phyloP scores from a whole-genome alignment of 345 rosid species.

The Aethionema arabicum region DNA sequence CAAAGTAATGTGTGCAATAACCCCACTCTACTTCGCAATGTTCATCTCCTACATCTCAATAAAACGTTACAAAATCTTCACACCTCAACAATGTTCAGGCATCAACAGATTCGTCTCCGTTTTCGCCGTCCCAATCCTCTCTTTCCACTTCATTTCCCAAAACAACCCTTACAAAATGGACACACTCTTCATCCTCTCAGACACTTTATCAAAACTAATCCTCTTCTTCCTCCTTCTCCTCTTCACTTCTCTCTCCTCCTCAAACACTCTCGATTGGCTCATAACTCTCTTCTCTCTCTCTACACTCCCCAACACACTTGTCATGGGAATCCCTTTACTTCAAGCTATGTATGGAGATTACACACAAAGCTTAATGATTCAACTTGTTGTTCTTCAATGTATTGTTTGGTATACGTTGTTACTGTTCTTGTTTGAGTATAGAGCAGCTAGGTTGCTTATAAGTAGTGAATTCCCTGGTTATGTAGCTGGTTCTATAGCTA shows the following conservation, averaged over 20 bases:
- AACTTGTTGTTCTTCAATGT: conserved; percentile 53
- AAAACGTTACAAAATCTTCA: conserved; percentile 95
- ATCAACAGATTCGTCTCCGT: conserved; percentile 98
- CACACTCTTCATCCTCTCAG: conserved; percentile 49
- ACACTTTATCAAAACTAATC: conserved; percentile 46
- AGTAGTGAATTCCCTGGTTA: conserved; percentile 50
- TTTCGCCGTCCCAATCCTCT: conserved; percentile 93
- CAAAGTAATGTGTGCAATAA: conserved; percentile 96
- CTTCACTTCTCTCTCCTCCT: conserved; percentile 40
- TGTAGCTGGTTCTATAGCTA: conserved; percentile 46
- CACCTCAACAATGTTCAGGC: conserved; percentile 94
- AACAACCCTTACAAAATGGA: conserved; percentile 55
- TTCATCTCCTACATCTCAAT: conserved; percentile 89
- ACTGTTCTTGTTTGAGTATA: conserved; percentile 51
- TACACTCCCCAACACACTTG: conserved; percentile 54
- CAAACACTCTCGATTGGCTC: conserved; percentile 51
- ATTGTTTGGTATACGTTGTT: conserved; percentile 54
- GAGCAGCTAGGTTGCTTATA: conserved; percentile 50
- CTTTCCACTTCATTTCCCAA: conserved; percentile 71
- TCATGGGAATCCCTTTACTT: conserved; percentile 59
- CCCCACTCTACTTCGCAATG: conserved; percentile 99
- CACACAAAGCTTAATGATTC: conserved; percentile 49
- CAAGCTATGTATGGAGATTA: conserved; percentile 57
- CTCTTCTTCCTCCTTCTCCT: conserved; percentile 41
- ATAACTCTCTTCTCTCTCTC: conserved; percentile 53